phyloP scores from a whole-genome alignment of 768 basidiomycete species.

The Gyrodon lividus region DNA sequence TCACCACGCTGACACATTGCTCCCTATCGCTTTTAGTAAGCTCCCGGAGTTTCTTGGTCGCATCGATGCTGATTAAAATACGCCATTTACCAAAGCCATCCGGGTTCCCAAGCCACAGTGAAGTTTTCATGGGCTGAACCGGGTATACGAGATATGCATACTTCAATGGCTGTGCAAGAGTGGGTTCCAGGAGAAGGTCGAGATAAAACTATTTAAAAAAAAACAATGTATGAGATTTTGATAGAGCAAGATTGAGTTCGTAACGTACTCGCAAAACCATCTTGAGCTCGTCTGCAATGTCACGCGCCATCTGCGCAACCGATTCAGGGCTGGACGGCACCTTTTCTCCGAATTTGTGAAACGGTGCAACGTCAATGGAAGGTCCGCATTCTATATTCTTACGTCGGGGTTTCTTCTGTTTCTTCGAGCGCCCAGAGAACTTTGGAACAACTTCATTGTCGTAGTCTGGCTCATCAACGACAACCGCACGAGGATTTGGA shows the following conservation, averaged over 20 bases:
- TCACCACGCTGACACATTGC: conserved; percentile 53
- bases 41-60: conserved; percentile 49
- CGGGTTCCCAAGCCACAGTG: conserved; percentile 56
- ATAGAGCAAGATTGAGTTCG: neutral
- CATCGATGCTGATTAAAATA: conserved; percentile 53
- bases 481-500: neutral
- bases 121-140: conserved; percentile 59
- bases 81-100: conserved; percentile 65
- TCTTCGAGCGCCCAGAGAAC: conserved; percentile 13
- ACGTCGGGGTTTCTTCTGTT: conserved; percentile 30
- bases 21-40: conserved; percentile 44
- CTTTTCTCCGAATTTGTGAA: conserved; percentile 27
- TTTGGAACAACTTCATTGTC: conserved; percentile 2
- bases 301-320: conserved; percentile 4
- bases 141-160: conserved; percentile 36
- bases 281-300: conserved; percentile 27
- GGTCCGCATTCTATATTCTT: conserved; percentile 10
- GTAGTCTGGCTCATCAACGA: conserved; percentile 5
- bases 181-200: conserved; percentile 16
- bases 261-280: conserved; percentile 29
- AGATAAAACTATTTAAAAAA: conserved; percentile 28
- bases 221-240: neutral
- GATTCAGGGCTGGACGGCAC: conserved; percentile 28
- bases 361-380: conserved; percentile 27
- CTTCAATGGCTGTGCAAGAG: conserved; percentile 8